Percentiles rank a stretch among this genome's conserved stretches.
These are phyloP conservation scores for Dendrobium huoshanense DNA, from an alignment of 106 monocot species.

Conservation along the genomic window DNA sequence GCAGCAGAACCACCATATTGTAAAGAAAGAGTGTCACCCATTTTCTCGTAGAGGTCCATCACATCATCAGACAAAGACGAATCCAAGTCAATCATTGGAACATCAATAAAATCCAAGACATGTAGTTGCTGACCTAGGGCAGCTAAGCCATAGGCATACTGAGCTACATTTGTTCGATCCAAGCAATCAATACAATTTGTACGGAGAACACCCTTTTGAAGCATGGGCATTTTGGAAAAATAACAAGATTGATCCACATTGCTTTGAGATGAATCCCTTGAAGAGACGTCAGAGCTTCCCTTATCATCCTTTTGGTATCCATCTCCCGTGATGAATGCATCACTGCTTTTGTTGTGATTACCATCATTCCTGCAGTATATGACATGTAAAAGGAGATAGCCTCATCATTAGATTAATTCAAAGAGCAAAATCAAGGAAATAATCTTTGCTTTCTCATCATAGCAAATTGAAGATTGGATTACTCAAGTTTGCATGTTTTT, in stretches of 20 bases:
- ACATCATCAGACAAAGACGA: conserved; percentile 65
- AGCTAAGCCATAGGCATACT: conserved; percentile 85
- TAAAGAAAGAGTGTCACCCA: conserved; percentile 95
- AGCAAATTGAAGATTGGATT: background rate
- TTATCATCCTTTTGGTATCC: conserved; percentile 7
- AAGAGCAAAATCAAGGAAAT: background rate
- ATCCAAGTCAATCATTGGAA: conserved; percentile 57
- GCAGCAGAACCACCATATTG: conserved; percentile 99
- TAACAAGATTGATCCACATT: background rate
- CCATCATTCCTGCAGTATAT: conserved; percentile 21
- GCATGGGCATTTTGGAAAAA: conserved; percentile 18
- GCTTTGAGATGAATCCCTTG: conserved; percentile 7
- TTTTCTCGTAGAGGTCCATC: conserved; percentile 85
- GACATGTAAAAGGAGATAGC: background rate
- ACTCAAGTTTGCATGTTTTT: background rate
- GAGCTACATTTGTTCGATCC: conserved; percentile 97
- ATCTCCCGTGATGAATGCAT: conserved; percentile 6
- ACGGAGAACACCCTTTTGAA: conserved; percentile 80
- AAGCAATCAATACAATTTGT: conserved; percentile 99
- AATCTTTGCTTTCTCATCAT: background rate
- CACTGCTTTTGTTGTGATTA: background rate
- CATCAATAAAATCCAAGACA: conserved; percentile 50
- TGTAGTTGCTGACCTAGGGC: conserved; percentile 79
- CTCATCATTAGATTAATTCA: background rate
- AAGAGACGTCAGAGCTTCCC: conserved; percentile 9